Base-by-base conservation (phyloP, 2,329 filamentous ascomycete species). In the Hymenoscyphus salicellus region DNA sequence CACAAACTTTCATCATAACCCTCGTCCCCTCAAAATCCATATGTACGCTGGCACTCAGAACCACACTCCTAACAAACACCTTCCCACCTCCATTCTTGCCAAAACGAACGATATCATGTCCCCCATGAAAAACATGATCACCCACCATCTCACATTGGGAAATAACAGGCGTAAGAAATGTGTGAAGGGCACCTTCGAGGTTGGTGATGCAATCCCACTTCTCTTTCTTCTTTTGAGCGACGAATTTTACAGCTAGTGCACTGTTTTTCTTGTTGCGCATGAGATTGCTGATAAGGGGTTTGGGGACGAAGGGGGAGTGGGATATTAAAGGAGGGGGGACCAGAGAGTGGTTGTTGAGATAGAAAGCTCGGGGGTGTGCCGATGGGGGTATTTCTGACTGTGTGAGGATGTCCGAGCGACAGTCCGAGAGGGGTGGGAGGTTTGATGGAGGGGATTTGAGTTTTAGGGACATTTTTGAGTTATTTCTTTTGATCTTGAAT, bases 101-200 rank as follows among this genome's bases (percentile, higher is more conserved):
- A 46, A 73, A 72, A 16, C 4, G 33, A n/a, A 30, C 55, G 20
- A 72, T 60, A 2, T 66, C 63, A 60, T 73, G 72, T 0, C 70
- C 66, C 16, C 30, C 26, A n/a, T 23, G n/a, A 58, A 62, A 74
- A 0, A 59, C 46, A 49, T 74, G 72, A 62, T 73, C 72, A 1
- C 72, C 72, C 10, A 61, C 41, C 52, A 72, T 72, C 23, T 69
- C 69, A 59, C 65, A 70, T 4, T 55, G 62, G 20, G 58, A 41
- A 6, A 72, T 52, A 10, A 71, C 59, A 10, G 72, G 72, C 1
- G 71, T 72, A 20, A 74, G 65, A 32, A 71, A 73, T 0, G 66
- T 72, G 41, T 73, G 72, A 60, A 73, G 62, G 0, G 67, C 69
- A 17, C 71, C 72, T 55, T 74, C 72, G 69, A 73, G 69, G 60